Evolutionary conservation across 768 basidiomycete genomes (phyloP).

Genomic region (Suillus weaverae): DNA sequence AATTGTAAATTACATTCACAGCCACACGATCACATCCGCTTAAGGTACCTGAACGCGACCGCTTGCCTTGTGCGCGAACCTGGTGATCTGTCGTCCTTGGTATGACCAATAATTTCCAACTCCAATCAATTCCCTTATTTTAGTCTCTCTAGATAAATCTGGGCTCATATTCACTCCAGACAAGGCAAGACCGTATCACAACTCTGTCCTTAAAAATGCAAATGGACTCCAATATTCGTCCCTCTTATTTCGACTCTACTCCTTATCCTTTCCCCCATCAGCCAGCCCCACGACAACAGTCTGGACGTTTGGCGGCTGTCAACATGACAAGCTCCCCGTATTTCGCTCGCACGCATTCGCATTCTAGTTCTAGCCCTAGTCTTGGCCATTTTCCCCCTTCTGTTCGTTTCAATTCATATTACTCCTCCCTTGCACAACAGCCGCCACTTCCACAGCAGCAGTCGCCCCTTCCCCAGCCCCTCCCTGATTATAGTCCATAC

Average conservation of each 20-base stretch:
- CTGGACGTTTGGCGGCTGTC: slow-evolving; percentile 14
- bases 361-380: slow-evolving; percentile 15
- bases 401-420: slow-evolving; percentile 21
- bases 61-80: slow-evolving; percentile 29
- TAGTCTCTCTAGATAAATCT: slow-evolving; percentile 26
- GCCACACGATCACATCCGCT: slow-evolving; percentile 34
- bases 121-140: slow-evolving; percentile 29
- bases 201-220: slow-evolving; percentile 31
- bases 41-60: slow-evolving; percentile 29
- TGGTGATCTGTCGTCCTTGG: slow-evolving; percentile 27
- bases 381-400: slow-evolving; percentile 23
- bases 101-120: slow-evolving; percentile 38
- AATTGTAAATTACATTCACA: slow-evolving; percentile 33
- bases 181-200: slow-evolving; percentile 9
- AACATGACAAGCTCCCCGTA: slow-evolving; percentile 27
- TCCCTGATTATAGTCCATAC: slow-evolving; percentile 35
- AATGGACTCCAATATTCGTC: slow-evolving; percentile 19
- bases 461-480: slow-evolving; percentile 16
- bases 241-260: slow-evolving; percentile 25
- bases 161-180: slow-evolving; percentile 11
- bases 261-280: slow-evolving; percentile 13
- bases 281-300: slow-evolving; percentile 8
- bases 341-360: slow-evolving; percentile 20
- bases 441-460: slow-evolving; percentile 15
- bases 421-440: slow-evolving; percentile 18